A percentile compares a stretch with the other conserved stretches of the same genome.
Conservation (phyloP, 2,329 filamentous ascomycete species). For the Alternaria ventricosa region DNA sequence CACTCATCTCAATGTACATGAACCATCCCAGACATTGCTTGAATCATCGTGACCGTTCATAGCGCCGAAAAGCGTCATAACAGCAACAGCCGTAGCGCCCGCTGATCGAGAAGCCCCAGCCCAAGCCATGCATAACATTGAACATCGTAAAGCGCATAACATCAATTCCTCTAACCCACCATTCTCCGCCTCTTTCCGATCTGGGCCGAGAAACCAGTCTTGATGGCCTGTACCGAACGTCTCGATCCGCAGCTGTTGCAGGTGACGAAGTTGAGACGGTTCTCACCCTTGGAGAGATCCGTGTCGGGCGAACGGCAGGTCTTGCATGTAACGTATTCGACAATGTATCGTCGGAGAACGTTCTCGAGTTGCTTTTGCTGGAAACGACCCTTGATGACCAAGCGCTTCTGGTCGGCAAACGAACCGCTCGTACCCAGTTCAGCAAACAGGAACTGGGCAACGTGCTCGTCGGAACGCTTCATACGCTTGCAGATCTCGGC, state of each 20-base stretch:
- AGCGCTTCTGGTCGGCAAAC: conserved; percentile 82
- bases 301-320: conserved; percentile 68
- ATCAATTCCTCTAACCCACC: conserved; percentile 67
- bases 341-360: conserved; percentile 92
- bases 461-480: conserved; percentile 98
- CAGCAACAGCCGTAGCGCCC: conserved; percentile 26
- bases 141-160: conserved; percentile 30
- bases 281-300: conserved; percentile 95
- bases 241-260: conserved; percentile 75
- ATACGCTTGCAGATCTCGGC: conserved; percentile 98
- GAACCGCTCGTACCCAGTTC: conserved; percentile 97
- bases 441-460: conserved; percentile 95
- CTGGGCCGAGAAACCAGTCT: conserved; percentile 99
- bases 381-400: conserved; percentile 99
- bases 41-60: conserved; percentile 12
- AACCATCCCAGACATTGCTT: not conserved
- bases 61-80: conserved; percentile 4
- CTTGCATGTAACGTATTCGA: conserved; percentile 99
- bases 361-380: conserved; percentile 99
- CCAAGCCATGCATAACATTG: conserved; percentile 30
- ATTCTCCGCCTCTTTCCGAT: conserved; percentile 98
- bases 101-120: conserved; percentile 21
- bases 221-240: conserved; percentile 95
- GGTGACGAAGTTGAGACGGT: conserved; percentile 98
- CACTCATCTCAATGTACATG: not conserved